These are phyloP conservation scores for Hevea brasiliensis DNA, from an alignment of 345 rosid species.

Conservation along the genomic window DNA sequence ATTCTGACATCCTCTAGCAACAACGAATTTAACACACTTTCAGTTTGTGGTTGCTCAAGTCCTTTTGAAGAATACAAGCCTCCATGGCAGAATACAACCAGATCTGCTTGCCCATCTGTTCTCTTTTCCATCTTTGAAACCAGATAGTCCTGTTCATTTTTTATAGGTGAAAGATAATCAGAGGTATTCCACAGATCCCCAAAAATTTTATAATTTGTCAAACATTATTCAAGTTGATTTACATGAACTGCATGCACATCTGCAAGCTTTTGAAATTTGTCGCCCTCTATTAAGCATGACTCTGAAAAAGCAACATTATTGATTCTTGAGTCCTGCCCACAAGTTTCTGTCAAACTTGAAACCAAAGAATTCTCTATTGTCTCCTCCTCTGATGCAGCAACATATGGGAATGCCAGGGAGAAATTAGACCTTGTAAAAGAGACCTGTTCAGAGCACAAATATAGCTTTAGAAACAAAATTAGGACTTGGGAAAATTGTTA, in stretches of 20 bases:
- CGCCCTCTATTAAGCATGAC: constrained; percentile 65
- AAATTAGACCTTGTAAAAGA: constrained; percentile 65
- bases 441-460: constrained; percentile 45
- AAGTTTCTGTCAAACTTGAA: constrained; percentile 64
- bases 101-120: constrained; percentile 58
- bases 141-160: constrained; percentile 60
- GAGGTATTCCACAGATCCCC: neutral
- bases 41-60: constrained; percentile 45
- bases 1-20: neutral
- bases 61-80: constrained; percentile 39
- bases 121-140: constrained; percentile 61
- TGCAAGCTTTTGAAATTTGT: constrained; percentile 56
- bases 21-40: constrained; percentile 48
- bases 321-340: constrained; percentile 48
- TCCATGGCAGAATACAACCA: constrained; percentile 70
- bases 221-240: constrained; percentile 21
- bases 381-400: constrained; percentile 69
- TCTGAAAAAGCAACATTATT: constrained; percentile 68
- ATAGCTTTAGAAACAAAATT: constrained; percentile 14
- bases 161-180: constrained; percentile 13
- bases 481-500: neutral
- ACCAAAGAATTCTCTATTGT: constrained; percentile 69
- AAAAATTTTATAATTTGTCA: neutral
- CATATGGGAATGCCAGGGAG: constrained; percentile 92
- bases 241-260: constrained; percentile 64